A percentile compares a stretch with the other conserved stretches of the same genome.
Evolutionary conservation across 257 asterid genomes (phyloP).

Genomic region (Anisodus acutangulus): DNA sequence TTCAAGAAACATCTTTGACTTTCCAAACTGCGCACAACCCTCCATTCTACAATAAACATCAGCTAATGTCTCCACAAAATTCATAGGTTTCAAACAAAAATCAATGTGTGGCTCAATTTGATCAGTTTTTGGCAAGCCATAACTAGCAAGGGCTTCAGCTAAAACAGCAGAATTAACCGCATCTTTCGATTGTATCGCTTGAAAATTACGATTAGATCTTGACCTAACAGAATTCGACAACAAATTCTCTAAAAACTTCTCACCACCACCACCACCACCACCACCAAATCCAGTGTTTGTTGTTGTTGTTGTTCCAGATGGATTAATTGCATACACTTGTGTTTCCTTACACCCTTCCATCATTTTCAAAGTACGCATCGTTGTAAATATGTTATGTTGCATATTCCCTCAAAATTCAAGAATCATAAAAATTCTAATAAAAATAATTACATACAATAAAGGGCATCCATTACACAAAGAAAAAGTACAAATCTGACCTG

Average conservation of each 20-base stretch:
- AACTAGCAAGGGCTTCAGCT: constrained; percentile 66
- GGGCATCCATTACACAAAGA: not conserved
- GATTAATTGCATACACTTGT: constrained; percentile 62
- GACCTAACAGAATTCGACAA: constrained; percentile 69
- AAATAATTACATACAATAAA: not conserved
- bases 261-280: constrained; percentile 55
- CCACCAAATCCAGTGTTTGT: constrained; percentile 43
- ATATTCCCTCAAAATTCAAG: constrained; percentile 51
- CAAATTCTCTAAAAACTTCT: constrained; percentile 74
- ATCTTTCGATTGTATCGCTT: constrained; percentile 49
- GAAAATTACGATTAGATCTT: constrained; percentile 60
- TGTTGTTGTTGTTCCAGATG: constrained; percentile 31
- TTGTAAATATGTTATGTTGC: constrained; percentile 74
- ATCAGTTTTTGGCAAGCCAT: constrained; percentile 78
- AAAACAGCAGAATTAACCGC: constrained; percentile 44
- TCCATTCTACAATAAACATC: constrained; percentile 61
- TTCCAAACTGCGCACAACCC: constrained; percentile 56
- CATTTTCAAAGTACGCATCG: constrained; percentile 85
- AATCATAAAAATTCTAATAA: not conserved
- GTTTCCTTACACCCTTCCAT: constrained; percentile 75
- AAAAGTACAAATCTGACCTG: constrained; percentile 47
- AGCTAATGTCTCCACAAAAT: constrained; percentile 70
- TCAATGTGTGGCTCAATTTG: constrained; percentile 84
- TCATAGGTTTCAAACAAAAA: constrained; percentile 67
- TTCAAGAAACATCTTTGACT: constrained; percentile 65